These are phyloP conservation scores for Coriolopsis trogii DNA, from an alignment of 1,284 basidiomycete species.

Conservation along the genomic window DNA sequence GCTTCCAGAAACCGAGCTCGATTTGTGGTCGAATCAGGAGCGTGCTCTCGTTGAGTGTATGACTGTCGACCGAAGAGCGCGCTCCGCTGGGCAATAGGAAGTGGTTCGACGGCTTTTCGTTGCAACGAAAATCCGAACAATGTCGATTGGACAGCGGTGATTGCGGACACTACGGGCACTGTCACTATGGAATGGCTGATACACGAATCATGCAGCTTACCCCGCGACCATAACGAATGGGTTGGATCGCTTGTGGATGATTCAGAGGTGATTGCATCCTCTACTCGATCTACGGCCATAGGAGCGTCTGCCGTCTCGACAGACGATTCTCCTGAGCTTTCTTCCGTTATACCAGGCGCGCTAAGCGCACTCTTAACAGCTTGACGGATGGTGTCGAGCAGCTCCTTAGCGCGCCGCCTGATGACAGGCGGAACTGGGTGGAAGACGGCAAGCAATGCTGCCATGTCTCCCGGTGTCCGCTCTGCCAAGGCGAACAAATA, in stretches of 20 bases:
- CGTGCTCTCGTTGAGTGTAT: no score
- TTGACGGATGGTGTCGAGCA: conserved; percentile 61
- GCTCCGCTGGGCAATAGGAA: conserved; percentile 39
- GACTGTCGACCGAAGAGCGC: conserved; percentile 52
- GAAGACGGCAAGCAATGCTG: conserved; percentile 57
- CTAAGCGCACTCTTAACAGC: conserved; percentile 40
- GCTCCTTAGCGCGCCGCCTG: conserved; percentile 58
- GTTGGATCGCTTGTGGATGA: no score
- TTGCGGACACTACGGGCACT: conserved; percentile 11
- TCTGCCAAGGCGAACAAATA: conserved; percentile 73
- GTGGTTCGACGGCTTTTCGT: not conserved
- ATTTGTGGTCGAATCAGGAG: no score
- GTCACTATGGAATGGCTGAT: not conserved
- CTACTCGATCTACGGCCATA: not conserved
- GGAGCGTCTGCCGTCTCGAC: not conserved
- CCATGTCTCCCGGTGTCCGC: conserved; percentile 61
- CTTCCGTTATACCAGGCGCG: no score
- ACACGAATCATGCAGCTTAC: conserved; percentile 19
- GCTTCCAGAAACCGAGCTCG: conserved; percentile 38
- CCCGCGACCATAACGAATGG: conserved; percentile 28
- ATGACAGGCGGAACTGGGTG: conserved; percentile 62
- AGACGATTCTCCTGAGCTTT: not conserved
- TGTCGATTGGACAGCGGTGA: conserved; percentile 25
- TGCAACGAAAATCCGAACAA: conserved; percentile 28
- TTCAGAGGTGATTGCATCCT: not conserved